Percentiles rank a stretch among this genome's conserved stretches.
phyloP scores from a whole-genome alignment of 2,329 filamentous ascomycete genomes.

The Nemania sp. region DNA sequence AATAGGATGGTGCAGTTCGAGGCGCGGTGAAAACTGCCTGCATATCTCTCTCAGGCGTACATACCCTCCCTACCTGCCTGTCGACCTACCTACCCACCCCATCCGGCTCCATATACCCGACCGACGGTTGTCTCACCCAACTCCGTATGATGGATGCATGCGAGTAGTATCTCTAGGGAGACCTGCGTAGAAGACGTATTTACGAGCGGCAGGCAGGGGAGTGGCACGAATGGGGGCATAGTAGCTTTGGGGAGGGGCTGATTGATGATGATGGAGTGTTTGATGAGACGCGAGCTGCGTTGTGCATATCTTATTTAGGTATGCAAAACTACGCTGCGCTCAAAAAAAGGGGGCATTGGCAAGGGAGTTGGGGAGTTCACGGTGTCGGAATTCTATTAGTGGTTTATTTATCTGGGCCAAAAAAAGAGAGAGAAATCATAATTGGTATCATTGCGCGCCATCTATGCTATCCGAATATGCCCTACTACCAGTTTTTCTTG shows the following conservation, averaged over 20 bases:
- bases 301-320: too few species aligned
- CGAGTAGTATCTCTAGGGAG: too few species aligned
- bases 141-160: too few species aligned
- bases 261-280: neutral
- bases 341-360: slow-evolving; percentile 2
- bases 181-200: neutral
- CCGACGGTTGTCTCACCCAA: too few species aligned
- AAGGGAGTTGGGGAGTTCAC: slow-evolving; percentile 32
- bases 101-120: too few species aligned
- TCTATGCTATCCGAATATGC: slow-evolving; percentile 25
- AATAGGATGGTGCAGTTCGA: slow-evolving; percentile 97
- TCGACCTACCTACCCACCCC: too few species aligned
- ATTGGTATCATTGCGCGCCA: slow-evolving; percentile 37
- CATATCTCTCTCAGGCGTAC: too few species aligned
- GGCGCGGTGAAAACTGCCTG: slow-evolving; percentile 67
- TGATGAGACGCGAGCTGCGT: neutral
- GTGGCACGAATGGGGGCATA: neutral
- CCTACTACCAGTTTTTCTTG: slow-evolving; percentile 15
- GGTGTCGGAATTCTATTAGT: slow-evolving; percentile 1
- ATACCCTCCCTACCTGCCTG: too few species aligned
- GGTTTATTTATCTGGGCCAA: neutral
- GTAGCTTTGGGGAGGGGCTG: neutral
- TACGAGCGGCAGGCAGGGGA: slow-evolving; percentile 1
- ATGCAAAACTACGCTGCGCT: neutral
- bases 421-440: slow-evolving; percentile 24